Percentiles rank a stretch among this genome's conserved stretches.
phyloP scores from a whole-genome alignment of 257 asterid species.

The Nicotiana attenuata region DNA sequence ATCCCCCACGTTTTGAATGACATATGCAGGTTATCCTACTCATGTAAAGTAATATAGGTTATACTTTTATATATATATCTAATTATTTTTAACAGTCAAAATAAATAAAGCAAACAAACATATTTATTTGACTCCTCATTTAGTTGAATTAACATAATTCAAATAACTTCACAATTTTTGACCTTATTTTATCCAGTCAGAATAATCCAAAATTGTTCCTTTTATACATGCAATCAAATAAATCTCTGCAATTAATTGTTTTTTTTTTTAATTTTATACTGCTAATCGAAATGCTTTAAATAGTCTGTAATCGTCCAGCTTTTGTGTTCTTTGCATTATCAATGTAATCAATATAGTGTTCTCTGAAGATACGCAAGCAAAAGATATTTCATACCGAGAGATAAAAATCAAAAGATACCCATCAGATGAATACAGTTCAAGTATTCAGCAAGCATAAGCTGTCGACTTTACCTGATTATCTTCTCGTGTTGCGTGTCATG shows the following conservation, averaged over 20 bases:
- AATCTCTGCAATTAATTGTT: background rate
- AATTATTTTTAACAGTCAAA: background rate
- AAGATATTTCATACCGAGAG: background rate
- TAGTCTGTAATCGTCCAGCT: background rate
- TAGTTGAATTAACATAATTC: background rate
- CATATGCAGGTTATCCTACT: slow-evolving; percentile 5
- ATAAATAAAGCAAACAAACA: background rate
- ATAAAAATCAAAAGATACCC: background rate
- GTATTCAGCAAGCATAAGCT: background rate
- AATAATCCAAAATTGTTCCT: background rate
- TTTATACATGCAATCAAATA: background rate
- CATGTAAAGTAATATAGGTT: background rate
- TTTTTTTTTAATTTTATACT: background rate
- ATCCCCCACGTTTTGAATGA: background rate
- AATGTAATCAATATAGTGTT: background rate
- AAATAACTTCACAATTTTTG: background rate
- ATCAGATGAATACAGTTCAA: background rate
- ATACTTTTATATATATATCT: background rate
- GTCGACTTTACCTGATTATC: slow-evolving; percentile 60
- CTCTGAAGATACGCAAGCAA: background rate
- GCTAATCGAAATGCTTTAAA: background rate
- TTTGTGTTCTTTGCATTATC: background rate
- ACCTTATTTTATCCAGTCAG: background rate
- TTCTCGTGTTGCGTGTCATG: slow-evolving; percentile 98
- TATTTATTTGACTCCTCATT: background rate